Evolutionary conservation across 164 flowering plant genomes (phyloP).

Genomic region (Aristolochia fimbriata): DNA sequence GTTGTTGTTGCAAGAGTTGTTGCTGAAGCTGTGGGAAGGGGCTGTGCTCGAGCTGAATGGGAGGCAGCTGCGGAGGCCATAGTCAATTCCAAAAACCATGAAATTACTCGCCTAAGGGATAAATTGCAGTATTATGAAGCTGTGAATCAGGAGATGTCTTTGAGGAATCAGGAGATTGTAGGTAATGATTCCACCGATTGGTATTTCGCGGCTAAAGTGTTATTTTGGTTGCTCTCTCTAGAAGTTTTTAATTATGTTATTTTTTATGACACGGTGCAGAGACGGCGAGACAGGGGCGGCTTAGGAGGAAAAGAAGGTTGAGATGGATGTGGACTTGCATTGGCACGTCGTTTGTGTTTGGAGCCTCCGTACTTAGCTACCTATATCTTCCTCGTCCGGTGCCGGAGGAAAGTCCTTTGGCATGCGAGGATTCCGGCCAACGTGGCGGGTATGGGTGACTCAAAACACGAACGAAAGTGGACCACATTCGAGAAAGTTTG

Average conservation of each 20-base stretch:
- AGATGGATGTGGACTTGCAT: constrained; percentile 78
- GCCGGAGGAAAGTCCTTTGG: too few relatives aligned
- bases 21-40: constrained; percentile 69
- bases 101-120: constrained; percentile 71
- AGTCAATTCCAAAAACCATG: constrained; percentile 64
- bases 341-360: constrained; percentile 46
- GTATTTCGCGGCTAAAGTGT: neutral
- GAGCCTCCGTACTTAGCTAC: constrained; percentile 57
- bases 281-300: constrained; percentile 45
- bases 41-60: constrained; percentile 58
- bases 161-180: constrained; percentile 24
- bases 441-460: too few relatives aligned
- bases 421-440: too few relatives aligned
- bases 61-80: constrained; percentile 66
- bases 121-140: constrained; percentile 72
- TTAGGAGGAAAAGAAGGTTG: constrained; percentile 49
- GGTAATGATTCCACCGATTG: neutral
- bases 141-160: constrained; percentile 86
- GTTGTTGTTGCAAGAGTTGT: constrained; percentile 50
- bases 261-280: constrained; percentile 24
- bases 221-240: neutral
- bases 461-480: too few relatives aligned
- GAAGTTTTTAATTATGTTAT: neutral
- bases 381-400: constrained; percentile 31
- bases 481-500: too few relatives aligned